Base-by-base conservation (phyloP, 2,329 filamentous ascomycete species). In the Trichoderma atroviride region DNA sequence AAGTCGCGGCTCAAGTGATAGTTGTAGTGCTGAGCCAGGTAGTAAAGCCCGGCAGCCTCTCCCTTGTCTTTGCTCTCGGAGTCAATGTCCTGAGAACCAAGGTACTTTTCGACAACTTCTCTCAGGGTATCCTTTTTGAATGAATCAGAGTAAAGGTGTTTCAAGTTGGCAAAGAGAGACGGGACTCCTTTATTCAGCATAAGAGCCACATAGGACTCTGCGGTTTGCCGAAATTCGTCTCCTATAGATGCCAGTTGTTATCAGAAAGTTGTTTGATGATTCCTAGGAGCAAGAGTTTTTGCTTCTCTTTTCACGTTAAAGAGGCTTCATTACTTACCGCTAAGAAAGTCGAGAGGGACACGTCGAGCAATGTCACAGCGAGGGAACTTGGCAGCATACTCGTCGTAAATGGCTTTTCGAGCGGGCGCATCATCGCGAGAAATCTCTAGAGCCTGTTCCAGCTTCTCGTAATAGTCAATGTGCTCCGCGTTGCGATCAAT, bases 1-100 rank as follows among this genome's bases (percentile, higher is more conserved):
- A 98, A 86, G 78, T 98, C 89, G 53, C 94, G 93, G 78, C 93
- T 97, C 70, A 93, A 84, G 78, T 92, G 86, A 79, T 97, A 97
- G 83, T 97, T 96, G 85, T 97, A 97, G 81, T 99, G 96, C 77
- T 98, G 96, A 10, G 94, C 94, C 66, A 99, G 88, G 83, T 96
- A 99, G 81, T 96, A 98, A 61, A 94, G 87, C 16, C 92, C 92
- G 1, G 94, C 92, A 16, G 92, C 88, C 75, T 92, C 86, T 77
- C 95, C 95, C 75, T 86, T 87, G 69, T 81, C 80, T 73, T 79
- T 81, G 67, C 79, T 81, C 64, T 81, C 77, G 63, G 81, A 78
- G 73, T 88, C 84, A 47, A 83, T 82, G 65, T 87, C 79, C 72
- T 85, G 80, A 40, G 88, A 87, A 24, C 89, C 83, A 14, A 92